These are phyloP conservation scores for Hylodesmum podocarpum DNA, from an alignment of 306 rosid genomes.

Conservation along the genomic window DNA sequence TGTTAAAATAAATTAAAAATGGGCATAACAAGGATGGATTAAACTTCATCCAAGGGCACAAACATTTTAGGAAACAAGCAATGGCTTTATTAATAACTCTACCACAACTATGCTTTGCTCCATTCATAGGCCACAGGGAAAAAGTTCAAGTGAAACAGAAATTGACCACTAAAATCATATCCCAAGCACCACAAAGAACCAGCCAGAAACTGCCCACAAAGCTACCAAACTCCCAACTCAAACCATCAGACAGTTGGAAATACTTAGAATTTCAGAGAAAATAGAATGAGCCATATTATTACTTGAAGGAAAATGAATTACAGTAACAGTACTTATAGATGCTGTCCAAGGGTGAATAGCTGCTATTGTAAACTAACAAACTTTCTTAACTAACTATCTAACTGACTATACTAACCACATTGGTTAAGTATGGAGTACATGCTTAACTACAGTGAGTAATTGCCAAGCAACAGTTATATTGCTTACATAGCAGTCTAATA, in stretches of 20 bases:
- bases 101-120: neutral
- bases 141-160: neutral
- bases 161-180: neutral
- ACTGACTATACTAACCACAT: no score
- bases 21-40: neutral
- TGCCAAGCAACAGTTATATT: no score
- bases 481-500: no score
- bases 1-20: neutral
- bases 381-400: no score
- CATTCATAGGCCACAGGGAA: neutral
- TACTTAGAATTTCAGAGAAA: no score
- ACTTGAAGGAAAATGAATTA: no score
- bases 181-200: neutral
- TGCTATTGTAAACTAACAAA: no score
- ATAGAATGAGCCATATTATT: no score
- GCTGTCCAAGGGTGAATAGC: no score
- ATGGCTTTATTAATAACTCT: neutral
- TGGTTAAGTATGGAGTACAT: no score
- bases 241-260: neutral
- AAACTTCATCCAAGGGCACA: neutral
- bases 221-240: slow-evolving; percentile 2
- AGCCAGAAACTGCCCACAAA: neutral
- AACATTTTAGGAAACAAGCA: slow-evolving; percentile 15
- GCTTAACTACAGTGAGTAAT: no score
- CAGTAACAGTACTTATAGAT: no score